Evolutionary conservation across 2,329 filamentous ascomycete species (phyloP).

Genomic region (Trichoderma koningiopsis): DNA sequence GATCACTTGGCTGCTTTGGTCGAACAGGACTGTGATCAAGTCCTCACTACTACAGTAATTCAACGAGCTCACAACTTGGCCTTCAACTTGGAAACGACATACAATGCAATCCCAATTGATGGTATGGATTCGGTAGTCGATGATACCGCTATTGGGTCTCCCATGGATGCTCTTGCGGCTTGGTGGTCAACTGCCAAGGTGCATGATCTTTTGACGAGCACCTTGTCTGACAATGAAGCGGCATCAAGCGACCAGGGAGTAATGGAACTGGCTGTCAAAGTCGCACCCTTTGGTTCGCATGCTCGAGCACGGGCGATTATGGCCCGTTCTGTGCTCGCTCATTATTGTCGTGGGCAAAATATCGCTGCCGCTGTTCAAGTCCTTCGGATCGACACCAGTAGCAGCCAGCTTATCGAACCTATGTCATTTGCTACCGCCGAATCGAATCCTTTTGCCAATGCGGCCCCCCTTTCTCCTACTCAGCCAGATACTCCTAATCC

Average conservation of each 20-base stretch:
- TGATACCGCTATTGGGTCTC: conserved; percentile 80
- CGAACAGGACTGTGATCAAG: conserved; percentile 77
- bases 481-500: not conserved
- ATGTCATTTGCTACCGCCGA: conserved; percentile 52
- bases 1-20: conserved; percentile 75
- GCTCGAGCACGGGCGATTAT: conserved; percentile 64
- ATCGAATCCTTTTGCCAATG: conserved; percentile 50
- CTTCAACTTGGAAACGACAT: conserved; percentile 77
- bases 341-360: conserved; percentile 56
- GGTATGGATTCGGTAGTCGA: conserved; percentile 83
- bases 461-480: conserved; percentile 36
- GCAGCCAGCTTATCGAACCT: conserved; percentile 32
- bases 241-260: conserved; percentile 40
- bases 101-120: conserved; percentile 64
- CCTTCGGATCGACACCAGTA: conserved; percentile 41
- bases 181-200: conserved; percentile 83
- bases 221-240: conserved; percentile 53
- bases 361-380: conserved; percentile 60
- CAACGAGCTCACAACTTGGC: conserved; percentile 88
- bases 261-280: conserved; percentile 69
- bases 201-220: conserved; percentile 67
- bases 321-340: conserved; percentile 58
- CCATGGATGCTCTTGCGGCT: conserved; percentile 85
- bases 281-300: conserved; percentile 76
- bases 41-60: conserved; percentile 74